Conservation (phyloP, 139 green algal genomes). For the Haematococcus lacustris region DNA sequence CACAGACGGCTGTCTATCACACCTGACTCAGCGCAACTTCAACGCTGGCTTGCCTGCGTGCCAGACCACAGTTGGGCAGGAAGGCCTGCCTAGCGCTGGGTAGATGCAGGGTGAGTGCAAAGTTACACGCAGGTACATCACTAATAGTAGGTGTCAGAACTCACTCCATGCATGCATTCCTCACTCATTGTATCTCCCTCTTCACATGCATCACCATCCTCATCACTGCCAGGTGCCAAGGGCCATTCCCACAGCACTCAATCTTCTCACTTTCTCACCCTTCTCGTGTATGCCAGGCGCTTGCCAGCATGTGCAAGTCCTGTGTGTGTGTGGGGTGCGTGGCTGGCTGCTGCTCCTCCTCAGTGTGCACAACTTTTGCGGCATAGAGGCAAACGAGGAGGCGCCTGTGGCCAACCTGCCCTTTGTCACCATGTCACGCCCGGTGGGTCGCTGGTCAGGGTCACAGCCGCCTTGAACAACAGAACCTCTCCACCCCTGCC, state of each 20-base stretch:
- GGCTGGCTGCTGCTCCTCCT: not conserved
- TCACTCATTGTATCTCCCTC: too few species aligned
- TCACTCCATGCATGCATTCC: too few species aligned
- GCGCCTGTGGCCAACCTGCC: constrained; percentile 20
- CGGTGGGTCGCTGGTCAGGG: constrained; percentile 5
- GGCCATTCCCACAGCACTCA: not conserved
- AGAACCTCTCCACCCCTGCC: not conserved
- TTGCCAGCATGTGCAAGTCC: not conserved
- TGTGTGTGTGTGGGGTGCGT: not conserved
- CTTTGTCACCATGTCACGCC: constrained; percentile 27
- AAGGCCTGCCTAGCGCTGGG: not conserved
- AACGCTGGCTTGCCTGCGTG: not conserved
- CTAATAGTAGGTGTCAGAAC: too few species aligned
- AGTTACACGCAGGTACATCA: too few species aligned
- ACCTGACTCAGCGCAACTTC: not conserved
- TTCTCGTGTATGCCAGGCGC: not conserved
- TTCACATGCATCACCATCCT: too few species aligned
- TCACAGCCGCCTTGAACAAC: not conserved
- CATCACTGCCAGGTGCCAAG: not conserved
- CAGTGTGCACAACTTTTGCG: constrained; percentile 20
- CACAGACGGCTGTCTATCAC: too few species aligned
- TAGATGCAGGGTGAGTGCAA: not conserved
- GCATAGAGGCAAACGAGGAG: constrained; percentile 22
- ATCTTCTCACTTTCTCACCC: not conserved
- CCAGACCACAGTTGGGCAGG: not conserved